These are phyloP conservation scores for Globisporangium uncinulatum DNA, from an alignment of 352 stramenopile genomes.

Conservation along the genomic window DNA sequence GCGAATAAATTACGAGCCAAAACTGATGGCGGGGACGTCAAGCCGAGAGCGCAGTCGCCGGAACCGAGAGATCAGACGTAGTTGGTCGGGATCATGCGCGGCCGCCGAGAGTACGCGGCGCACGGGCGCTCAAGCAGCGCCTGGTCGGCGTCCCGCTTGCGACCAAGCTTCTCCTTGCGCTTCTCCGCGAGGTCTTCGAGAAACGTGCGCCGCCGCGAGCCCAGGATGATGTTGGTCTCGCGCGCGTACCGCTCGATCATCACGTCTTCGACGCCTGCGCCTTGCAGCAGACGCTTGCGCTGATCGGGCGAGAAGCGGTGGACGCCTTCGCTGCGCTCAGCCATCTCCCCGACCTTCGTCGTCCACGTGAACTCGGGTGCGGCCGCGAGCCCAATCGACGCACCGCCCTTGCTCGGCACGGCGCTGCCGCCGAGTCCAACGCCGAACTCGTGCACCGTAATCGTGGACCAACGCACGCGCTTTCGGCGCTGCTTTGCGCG, in stretches of 20 bases:
- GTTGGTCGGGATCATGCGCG: conserved; percentile 65
- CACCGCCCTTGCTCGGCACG: conserved; percentile 30
- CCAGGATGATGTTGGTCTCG: conserved; percentile 44
- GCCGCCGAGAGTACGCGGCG: conserved; percentile 38
- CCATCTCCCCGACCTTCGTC: conserved; percentile 46
- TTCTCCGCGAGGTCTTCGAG: conserved; percentile 24
- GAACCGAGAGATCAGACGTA: conserved; percentile 32
- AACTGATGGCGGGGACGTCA: not conserved
- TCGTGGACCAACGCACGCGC: conserved; percentile 35
- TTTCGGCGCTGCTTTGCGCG: conserved; percentile 17
- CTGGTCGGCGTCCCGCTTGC: conserved; percentile 44
- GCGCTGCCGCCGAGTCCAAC: conserved; percentile 34
- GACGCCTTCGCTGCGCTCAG: conserved; percentile 36
- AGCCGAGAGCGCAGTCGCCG: not conserved
- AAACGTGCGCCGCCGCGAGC: conserved; percentile 27
- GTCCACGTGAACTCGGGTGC: conserved; percentile 43
- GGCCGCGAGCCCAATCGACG: conserved; percentile 33
- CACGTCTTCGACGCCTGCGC: conserved; percentile 26
- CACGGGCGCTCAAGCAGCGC: conserved; percentile 37
- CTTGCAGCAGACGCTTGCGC: conserved; percentile 27
- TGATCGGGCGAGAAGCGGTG: conserved; percentile 38
- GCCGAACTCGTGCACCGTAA: conserved; percentile 45
- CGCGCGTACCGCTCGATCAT: conserved; percentile 37
- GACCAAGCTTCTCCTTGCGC: conserved; percentile 16
- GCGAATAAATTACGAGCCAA: conserved; percentile 15